Base-by-base conservation (phyloP, 805 yeast species). In the Starmerella roubikii region DNA sequence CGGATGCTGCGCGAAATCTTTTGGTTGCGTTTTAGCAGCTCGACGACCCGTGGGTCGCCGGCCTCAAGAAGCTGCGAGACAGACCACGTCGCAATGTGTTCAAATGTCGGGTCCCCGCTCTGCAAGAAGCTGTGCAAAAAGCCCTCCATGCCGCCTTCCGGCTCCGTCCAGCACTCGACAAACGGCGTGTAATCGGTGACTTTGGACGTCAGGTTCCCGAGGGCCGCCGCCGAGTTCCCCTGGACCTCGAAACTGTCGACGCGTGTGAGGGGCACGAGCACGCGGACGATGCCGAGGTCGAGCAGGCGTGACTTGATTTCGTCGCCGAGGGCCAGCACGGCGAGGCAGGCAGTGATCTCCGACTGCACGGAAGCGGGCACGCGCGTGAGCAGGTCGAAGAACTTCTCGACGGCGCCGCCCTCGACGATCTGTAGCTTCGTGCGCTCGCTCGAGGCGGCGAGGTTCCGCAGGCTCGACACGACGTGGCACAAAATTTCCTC, bases 401-500 rank as follows among this genome's bases (percentile, higher is more conserved):
- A 86, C 60, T 86, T 85, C 47, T 79, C 80, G 34, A 91, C 94
- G 3, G 96, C 96, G 38, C 95, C 95, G 12, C 95, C 93, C 46
- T 85, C 93, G 47, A 91, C 72, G 47, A 91, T 74, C 35, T 91
- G 94, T 51, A 80, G 69, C 66, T 96, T 76, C 55, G 88, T 88
- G 57, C 84, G 76, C 64, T 91, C 97, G 30, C 91, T 76, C 37
- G 91, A 76, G 4, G 99, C 98, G 17, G 98, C 98, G 52, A 91
- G 69, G 59, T 91, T 91, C 60, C 99, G 74, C 55, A 91, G 68
- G 8, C 97, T 86, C 2, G 96, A 86, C 22, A 91, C 94, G 2
- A 97, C 93, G 62, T 91, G 99, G 58, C 99, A 91, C 64, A 88
- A 94, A 48, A 91, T 88, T 63, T 91, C 99, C 58, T 88, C 95